phyloP scores from a whole-genome alignment of 192 early-diverging fungal species.

The Coemansia sp. region DNA sequence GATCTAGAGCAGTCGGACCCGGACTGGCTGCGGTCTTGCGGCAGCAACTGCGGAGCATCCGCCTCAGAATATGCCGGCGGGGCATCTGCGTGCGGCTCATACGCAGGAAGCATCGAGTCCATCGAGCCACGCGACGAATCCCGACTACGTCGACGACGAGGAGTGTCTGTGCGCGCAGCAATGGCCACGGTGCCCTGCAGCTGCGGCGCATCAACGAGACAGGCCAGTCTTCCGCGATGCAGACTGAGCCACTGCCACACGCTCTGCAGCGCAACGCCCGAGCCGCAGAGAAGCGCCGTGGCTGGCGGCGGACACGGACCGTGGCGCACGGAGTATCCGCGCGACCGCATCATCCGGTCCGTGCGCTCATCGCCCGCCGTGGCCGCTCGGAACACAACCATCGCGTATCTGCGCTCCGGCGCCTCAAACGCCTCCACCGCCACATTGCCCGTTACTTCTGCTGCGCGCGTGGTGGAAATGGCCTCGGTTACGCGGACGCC shows the following conservation, averaged over 20 bases:
- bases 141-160: neutral
- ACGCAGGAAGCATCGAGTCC: conserved; percentile 30
- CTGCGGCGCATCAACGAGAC: conserved; percentile 31
- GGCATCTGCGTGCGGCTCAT: conserved; percentile 28
- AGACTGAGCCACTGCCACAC: conserved; percentile 51
- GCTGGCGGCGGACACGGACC: conserved; percentile 32
- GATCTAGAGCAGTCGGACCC: neutral
- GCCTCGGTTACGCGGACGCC: neutral
- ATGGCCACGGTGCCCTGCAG: conserved; percentile 8
- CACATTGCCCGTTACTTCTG: conserved; percentile 22
- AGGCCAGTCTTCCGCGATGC: conserved; percentile 32
- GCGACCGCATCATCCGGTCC: conserved; percentile 20
- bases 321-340: conserved; percentile 16
- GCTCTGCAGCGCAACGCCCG: conserved; percentile 34
- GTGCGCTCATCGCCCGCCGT: conserved; percentile 27
- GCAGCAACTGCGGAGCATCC: neutral
- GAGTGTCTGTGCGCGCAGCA: neutral
- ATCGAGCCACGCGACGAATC: conserved; percentile 24
- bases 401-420: conserved; percentile 21
- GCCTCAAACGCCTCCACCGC: conserved; percentile 45
- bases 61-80: neutral
- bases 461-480: too few species aligned
- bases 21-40: neutral
- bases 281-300: conserved; percentile 31
- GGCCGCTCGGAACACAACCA: conserved; percentile 33